phyloP scores from a whole-genome alignment of 805 yeast genomes.

The Suhomyces pyralidae region DNA sequence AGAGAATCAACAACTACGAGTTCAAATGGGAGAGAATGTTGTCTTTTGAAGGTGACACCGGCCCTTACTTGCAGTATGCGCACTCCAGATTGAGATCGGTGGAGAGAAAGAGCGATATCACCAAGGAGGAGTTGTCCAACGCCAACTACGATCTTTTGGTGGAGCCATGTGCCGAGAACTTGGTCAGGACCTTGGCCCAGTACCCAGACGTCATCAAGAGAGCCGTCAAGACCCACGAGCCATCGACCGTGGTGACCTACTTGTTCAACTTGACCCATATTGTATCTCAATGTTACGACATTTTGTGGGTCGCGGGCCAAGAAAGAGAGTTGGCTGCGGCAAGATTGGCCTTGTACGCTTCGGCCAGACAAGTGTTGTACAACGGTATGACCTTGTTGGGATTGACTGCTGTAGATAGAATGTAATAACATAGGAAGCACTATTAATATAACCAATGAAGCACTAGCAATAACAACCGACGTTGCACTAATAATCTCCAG shows the following conservation, averaged over 20 bases:
- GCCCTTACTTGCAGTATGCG: slow-evolving; percentile 97
- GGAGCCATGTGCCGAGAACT: slow-evolving; percentile 67
- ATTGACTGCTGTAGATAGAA: slow-evolving; percentile 97
- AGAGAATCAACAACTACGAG: slow-evolving; percentile 92
- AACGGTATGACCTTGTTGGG: slow-evolving; percentile 91
- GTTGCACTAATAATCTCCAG: too few relatives aligned
- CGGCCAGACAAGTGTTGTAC: slow-evolving; percentile 84
- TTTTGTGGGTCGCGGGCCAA: slow-evolving; percentile 96
- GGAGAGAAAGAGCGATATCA: slow-evolving; percentile 69
- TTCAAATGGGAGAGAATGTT: slow-evolving; percentile 98
- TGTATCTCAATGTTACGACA: slow-evolving; percentile 94
- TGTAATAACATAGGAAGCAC: slow-evolving; percentile 42
- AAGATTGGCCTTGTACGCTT: slow-evolving; percentile 83
- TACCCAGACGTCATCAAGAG: slow-evolving; percentile 87
- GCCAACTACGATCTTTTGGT: slow-evolving; percentile 62
- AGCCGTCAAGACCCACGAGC: slow-evolving; percentile 83
- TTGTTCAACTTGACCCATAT: slow-evolving; percentile 88
- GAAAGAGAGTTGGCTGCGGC: slow-evolving; percentile 81
- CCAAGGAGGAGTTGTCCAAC: slow-evolving; percentile 37
- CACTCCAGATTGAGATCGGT: slow-evolving; percentile 95
- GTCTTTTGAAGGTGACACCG: slow-evolving; percentile 98
- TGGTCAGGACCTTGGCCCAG: slow-evolving; percentile 77
- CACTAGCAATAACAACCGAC: too few relatives aligned
- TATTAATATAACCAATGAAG: too few relatives aligned
- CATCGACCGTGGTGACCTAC: slow-evolving; percentile 91